These are phyloP conservation scores for Tillandsia fasciculata DNA, from an alignment of 176 grass and related monocot genomes.

Conservation along the genomic window DNA sequence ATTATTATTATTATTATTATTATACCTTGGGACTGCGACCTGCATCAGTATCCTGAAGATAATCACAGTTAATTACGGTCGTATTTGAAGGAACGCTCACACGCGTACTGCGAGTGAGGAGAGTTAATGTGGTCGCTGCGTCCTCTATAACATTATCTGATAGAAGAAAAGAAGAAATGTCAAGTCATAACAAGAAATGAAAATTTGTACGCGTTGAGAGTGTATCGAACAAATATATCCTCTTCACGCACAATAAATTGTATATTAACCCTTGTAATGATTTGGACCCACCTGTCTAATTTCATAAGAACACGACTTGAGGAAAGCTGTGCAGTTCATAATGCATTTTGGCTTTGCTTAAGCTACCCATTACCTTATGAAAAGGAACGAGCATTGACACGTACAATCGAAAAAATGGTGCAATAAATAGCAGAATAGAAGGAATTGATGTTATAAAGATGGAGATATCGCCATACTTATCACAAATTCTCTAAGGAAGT, in stretches of 20 bases:
- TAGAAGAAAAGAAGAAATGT: background rate
- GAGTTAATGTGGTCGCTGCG: background rate
- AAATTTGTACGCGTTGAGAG: background rate
- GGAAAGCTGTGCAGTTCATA: background rate
- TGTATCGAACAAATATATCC: background rate
- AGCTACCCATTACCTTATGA: background rate
- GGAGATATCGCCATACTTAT: background rate
- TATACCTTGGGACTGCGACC: slow-evolving; percentile 4
- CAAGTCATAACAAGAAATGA: background rate
- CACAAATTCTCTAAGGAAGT: background rate
- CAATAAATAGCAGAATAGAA: background rate
- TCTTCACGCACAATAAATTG: background rate
- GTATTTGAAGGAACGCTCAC: slow-evolving; percentile 1
- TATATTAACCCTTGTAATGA: background rate
- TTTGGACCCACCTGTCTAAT: background rate
- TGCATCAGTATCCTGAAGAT: slow-evolving; percentile 3
- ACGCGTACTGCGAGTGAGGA: background rate
- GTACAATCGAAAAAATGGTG: background rate
- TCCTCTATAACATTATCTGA: background rate
- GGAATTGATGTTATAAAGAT: slow-evolving; percentile 1
- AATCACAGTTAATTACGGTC: slow-evolving; percentile 5
- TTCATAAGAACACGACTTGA: background rate
- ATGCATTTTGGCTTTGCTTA: background rate
- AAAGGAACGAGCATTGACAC: background rate
- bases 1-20: no score